Evolutionary conservation across 257 asterid genomes (phyloP), one percentile per base, ranked within the genome.

Genomic region (Cordia subcordata): DNA sequence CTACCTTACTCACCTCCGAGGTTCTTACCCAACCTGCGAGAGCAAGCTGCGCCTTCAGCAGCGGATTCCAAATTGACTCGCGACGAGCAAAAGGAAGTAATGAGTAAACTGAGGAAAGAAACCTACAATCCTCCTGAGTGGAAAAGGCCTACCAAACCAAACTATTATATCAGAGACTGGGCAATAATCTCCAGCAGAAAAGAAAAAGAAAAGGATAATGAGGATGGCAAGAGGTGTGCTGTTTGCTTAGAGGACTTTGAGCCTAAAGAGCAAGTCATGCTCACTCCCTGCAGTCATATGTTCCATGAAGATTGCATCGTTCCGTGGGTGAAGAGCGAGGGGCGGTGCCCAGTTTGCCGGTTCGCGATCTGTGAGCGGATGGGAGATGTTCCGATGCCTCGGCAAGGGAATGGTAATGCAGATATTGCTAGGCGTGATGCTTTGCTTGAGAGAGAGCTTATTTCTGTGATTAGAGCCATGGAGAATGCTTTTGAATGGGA

Each of bases 221-320:
- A 59, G 3, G 85, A 73, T 12, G 83, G 84, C 38, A 84, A 82
- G 53, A 72, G 92, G 59, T 88, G 98, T 38, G 72, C 96, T 0
- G 63, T 92, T 61, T 92, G 96, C 72, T 70, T 92, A 68, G 98
- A 92, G 11, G 98, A 92, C 74, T 92, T 92, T 64, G 85, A 74
- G 67, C 61, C 85, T 8, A 82, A 68, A 50, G 79, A 86, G 63
- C 67, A 72, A 17, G 88, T 92, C 57, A 86, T 83, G 8, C 47
- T 75, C 12, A 88, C 98, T 14, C 95, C 98, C 0, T 88, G 98
- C 79, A 68, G 71, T 40, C 98, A 92, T 64, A 84, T 92, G 95
- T 92, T 92, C 59, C 98, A 92, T 18, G 95, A 84, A 60, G 95
- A 84, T 1, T 92, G 98, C 71, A 92, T 92, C 20, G 83, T 82